Conservation (phyloP, 495 filamentous ascomycete genomes). For the Echria macrotheca region DNA sequence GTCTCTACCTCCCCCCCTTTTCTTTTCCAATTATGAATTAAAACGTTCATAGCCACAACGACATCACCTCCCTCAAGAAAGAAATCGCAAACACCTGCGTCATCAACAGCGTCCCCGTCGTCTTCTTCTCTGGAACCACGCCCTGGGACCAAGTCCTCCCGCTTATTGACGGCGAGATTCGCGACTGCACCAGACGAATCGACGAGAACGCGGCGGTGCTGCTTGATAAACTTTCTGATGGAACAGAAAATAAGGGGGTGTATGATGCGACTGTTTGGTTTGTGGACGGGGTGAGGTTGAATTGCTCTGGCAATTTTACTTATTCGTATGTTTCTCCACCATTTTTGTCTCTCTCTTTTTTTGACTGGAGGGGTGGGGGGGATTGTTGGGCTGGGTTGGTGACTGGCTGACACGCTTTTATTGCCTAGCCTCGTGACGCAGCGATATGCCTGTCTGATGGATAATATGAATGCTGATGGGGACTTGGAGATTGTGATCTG, state of each 20-base stretch:
- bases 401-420: too few species aligned
- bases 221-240: not conserved
- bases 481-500: too few species aligned
- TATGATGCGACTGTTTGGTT: not conserved
- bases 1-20: not conserved
- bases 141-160: constrained; percentile 9
- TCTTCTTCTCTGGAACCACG: not conserved
- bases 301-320: not conserved
- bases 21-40: not conserved
- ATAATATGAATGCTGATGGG: too few species aligned
- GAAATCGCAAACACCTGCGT: constrained; percentile 3
- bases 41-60: constrained; percentile 8
- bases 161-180: not conserved
- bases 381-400: too few species aligned
- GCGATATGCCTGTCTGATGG: too few species aligned
- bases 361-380: too few species aligned
- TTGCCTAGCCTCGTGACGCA: too few species aligned
- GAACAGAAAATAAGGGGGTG: not conserved
- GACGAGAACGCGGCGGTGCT: not conserved
- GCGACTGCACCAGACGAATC: not conserved
- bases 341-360: too few species aligned
- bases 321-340: not conserved
- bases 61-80: constrained; percentile 10
- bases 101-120: constrained; percentile 5
- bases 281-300: not conserved